These are phyloP conservation scores for Aspergillus sp. DNA, from an alignment of 2,329 filamentous ascomycete species.

Conservation along the genomic window DNA sequence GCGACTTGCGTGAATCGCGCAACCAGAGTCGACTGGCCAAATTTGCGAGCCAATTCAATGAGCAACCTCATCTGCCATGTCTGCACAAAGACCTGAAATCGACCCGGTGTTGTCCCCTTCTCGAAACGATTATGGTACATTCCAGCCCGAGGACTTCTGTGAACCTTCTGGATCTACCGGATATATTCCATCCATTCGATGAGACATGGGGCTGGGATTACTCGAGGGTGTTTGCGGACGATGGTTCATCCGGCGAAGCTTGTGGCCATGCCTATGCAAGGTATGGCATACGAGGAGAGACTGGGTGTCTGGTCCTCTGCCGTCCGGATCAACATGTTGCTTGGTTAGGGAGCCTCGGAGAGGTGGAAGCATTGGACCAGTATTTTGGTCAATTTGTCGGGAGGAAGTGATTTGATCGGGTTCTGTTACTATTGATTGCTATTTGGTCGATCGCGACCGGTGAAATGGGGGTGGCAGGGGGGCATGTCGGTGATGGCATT, in stretches of 20 bases:
- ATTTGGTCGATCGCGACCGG: too few species aligned
- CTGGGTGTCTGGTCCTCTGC: conserved; percentile 19
- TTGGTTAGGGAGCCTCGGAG: conserved; percentile 17
- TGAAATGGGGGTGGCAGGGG: too few species aligned
- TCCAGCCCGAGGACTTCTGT: conserved; percentile 2
- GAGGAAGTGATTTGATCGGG: too few species aligned
- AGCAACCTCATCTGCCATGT: neutral
- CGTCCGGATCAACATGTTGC: conserved; percentile 28
- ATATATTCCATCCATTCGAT: conserved; percentile 21
- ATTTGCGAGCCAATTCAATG: conserved; percentile 9
- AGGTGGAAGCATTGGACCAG: conserved; percentile 9
- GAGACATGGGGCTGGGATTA: conserved; percentile 21
- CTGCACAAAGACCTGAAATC: neutral
- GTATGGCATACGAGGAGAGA: conserved; percentile 17
- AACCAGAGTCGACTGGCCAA: neutral
- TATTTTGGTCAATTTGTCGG: conserved; percentile 10
- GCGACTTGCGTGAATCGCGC: conserved; percentile 12
- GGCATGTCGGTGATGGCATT: too few species aligned
- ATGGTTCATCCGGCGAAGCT: neutral
- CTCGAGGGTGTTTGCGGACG: conserved; percentile 20
- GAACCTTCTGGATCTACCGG: conserved; percentile 17
- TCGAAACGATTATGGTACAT: conserved; percentile 19
- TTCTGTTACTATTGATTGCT: too few species aligned
- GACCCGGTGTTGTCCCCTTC: neutral
- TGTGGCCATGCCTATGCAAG: conserved; percentile 8